These are phyloP conservation scores for Petunia secreta DNA, from an alignment of 257 asterid species.

Conservation along the genomic window DNA sequence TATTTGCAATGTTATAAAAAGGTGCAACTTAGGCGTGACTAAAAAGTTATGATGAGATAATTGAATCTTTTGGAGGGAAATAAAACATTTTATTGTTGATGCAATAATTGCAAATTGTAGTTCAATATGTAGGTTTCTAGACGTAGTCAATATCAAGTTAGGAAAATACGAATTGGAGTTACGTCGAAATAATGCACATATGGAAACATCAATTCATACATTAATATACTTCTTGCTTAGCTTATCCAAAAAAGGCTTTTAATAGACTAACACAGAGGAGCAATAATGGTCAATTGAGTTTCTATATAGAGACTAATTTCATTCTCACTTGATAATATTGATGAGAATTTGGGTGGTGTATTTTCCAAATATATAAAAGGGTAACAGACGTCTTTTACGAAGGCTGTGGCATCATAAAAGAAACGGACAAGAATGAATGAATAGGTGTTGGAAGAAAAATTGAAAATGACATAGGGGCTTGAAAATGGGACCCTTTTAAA, in stretches of 20 bases:
- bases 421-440: neutral
- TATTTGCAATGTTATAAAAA: no score
- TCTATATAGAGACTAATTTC: neutral
- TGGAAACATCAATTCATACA: neutral
- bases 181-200: neutral
- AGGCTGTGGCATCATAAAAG: neutral
- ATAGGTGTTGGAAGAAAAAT: neutral
- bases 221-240: neutral
- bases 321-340: neutral
- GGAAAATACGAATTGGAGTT: neutral
- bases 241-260: neutral
- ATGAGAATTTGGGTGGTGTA: neutral
- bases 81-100: neutral
- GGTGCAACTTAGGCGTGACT: no score
- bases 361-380: slow-evolving; percentile 5
- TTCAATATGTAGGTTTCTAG: neutral
- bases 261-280: neutral
- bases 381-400: neutral
- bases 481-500: slow-evolving; percentile 8
- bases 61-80: neutral
- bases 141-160: neutral
- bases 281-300: neutral
- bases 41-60: no score
- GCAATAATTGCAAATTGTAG: neutral
- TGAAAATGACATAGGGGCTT: slow-evolving; percentile 16